Conservation (phyloP, 495 filamentous ascomycete genomes). For the Penicillium verhagenii region DNA sequence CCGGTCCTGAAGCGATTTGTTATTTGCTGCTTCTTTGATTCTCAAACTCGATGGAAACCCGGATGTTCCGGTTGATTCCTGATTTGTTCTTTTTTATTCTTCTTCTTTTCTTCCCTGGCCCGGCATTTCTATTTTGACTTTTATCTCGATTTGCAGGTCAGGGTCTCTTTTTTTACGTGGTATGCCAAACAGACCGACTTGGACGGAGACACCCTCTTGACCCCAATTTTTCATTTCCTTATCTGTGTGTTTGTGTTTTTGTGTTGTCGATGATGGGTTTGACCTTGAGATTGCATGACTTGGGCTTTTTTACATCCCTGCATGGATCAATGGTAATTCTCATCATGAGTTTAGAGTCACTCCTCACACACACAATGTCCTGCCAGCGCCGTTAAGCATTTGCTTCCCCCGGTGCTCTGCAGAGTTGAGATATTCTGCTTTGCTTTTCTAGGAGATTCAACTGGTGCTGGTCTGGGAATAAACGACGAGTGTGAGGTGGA, state of each 20-base stretch:
- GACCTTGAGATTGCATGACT: not conserved
- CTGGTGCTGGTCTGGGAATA: constrained; percentile 14
- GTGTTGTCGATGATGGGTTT: constrained; percentile 19
- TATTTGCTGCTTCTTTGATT: constrained; percentile 14
- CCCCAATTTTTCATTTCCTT: constrained; percentile 19
- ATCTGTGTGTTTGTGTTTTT: constrained; percentile 24
- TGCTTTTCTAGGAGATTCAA: not conserved
- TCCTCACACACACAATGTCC: constrained; percentile 17
- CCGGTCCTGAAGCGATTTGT: constrained; percentile 33
- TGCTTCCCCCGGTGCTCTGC: constrained; percentile 8
- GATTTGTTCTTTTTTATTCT: constrained; percentile 25
- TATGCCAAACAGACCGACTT: constrained; percentile 43
- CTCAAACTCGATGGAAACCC: constrained; percentile 12
- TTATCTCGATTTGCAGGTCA: constrained; percentile 15
- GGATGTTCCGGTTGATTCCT: constrained; percentile 22
- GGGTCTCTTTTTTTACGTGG: constrained; percentile 37
- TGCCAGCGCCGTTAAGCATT: constrained; percentile 16
- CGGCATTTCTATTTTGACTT: constrained; percentile 14
- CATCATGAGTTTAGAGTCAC: constrained; percentile 16
- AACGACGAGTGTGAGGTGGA: constrained; percentile 20
- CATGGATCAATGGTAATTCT: constrained; percentile 23
- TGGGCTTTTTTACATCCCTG: constrained; percentile 11
- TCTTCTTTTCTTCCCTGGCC: constrained; percentile 20
- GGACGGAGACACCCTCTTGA: constrained; percentile 30
- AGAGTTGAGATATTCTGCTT: constrained; percentile 29